A percentile compares a stretch with the other conserved stretches of the same genome.
Evolutionary conservation across 495 filamentous ascomycete species (phyloP).

Genomic region (Hypoxylon trugodes): DNA sequence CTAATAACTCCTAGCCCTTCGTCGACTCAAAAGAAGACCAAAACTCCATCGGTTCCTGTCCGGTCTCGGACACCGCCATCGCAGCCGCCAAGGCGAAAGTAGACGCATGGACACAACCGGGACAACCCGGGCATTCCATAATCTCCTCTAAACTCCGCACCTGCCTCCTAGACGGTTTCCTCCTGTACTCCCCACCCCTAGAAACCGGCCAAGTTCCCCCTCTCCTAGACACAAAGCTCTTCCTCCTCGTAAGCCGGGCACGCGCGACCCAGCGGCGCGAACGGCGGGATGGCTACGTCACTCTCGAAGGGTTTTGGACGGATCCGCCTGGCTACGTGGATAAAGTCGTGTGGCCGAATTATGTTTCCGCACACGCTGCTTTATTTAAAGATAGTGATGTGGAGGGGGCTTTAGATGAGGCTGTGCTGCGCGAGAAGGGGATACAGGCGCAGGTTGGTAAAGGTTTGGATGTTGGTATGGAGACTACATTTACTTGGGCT

Average conservation of each 20-base stretch:
- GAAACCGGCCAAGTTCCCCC: slow-evolving; percentile 52
- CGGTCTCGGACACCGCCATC: slow-evolving; percentile 54
- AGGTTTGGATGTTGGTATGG: slow-evolving; percentile 58
- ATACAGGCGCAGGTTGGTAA: slow-evolving; percentile 50
- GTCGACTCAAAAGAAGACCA: slow-evolving; percentile 79
- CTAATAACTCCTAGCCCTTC: slow-evolving; percentile 52
- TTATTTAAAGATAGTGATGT: slow-evolving; percentile 74
- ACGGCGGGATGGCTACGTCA: slow-evolving; percentile 83
- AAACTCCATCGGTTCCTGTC: slow-evolving; percentile 65
- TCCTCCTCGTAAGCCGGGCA: slow-evolving; percentile 70
- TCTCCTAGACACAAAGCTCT: slow-evolving; percentile 75
- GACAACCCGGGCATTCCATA: slow-evolving; percentile 45
- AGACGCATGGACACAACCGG: slow-evolving; percentile 49
- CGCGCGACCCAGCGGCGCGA: slow-evolving; percentile 73
- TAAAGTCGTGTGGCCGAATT: slow-evolving; percentile 93
- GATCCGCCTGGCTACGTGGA: slow-evolving; percentile 96
- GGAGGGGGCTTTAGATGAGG: slow-evolving; percentile 58
- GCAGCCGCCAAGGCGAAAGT: slow-evolving; percentile 49
- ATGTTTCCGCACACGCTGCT: slow-evolving; percentile 78
- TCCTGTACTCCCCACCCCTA: slow-evolving; percentile 69
- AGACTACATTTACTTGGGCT: slow-evolving; percentile 61
- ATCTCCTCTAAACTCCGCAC: slow-evolving; percentile 48
- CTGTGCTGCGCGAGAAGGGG: slow-evolving; percentile 51
- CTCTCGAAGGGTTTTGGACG: slow-evolving; percentile 88
- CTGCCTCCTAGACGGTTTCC: slow-evolving; percentile 82